These are phyloP conservation scores for Aureobasidium sp. DNA, from an alignment of 2,329 filamentous ascomycete genomes.

Conservation along the genomic window DNA sequence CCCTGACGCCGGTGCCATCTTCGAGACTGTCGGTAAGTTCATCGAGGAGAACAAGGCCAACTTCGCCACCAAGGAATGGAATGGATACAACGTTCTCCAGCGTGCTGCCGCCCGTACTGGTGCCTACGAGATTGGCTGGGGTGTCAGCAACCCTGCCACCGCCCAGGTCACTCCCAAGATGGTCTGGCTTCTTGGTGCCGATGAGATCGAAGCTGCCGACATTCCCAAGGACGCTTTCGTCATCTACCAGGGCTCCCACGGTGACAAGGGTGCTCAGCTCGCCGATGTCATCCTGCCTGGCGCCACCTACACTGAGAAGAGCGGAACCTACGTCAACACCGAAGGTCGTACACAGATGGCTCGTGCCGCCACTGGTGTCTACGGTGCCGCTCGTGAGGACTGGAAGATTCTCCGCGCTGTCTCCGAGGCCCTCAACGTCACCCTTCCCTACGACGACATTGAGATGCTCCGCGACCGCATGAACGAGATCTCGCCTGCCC, in stretches of 20 bases:
- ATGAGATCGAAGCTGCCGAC: conserved; percentile 77
- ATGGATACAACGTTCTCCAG: conserved; percentile 95
- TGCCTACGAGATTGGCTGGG: conserved; percentile 94
- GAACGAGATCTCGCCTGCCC: conserved; percentile 85
- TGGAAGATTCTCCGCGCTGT: conserved; percentile 97
- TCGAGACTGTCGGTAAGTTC: conserved; percentile 82
- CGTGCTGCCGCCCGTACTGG: conserved; percentile 85
- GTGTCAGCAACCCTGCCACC: conserved; percentile 72
- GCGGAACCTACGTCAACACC: conserved; percentile 93
- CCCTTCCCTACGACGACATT: conserved; percentile 89
- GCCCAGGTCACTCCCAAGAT: conserved; percentile 87
- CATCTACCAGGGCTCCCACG: conserved; percentile 97
- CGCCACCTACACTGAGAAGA: conserved; percentile 95
- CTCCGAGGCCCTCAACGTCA: conserved; percentile 81
- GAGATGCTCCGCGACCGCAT: conserved; percentile 85
- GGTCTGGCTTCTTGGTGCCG: conserved; percentile 91
- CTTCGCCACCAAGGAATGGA: conserved; percentile 88
- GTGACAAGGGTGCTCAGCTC: conserved; percentile 84
- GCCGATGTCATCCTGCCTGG: conserved; percentile 91
- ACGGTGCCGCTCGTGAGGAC: conserved; percentile 85
- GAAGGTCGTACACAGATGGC: conserved; percentile 95
- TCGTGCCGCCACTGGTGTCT: conserved; percentile 78
- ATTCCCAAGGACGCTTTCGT: conserved; percentile 95
- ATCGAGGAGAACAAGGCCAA: conserved; percentile 87
- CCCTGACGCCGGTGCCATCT: conserved; percentile 83